Conservation (phyloP, 352 stramenopile genomes). For the Phytophthora foliorum region DNA sequence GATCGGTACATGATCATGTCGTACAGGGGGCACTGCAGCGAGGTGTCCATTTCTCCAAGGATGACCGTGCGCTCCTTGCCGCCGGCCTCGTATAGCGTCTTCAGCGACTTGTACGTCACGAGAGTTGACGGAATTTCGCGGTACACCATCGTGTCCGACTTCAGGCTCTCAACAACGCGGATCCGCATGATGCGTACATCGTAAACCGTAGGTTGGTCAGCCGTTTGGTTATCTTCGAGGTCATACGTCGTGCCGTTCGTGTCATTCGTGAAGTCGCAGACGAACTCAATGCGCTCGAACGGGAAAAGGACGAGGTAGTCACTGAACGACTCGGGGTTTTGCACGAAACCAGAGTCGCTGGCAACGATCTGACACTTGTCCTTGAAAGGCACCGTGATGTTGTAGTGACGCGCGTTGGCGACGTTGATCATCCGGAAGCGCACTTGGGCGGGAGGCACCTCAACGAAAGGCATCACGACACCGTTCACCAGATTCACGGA, state of each 20-base stretch:
- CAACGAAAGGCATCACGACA: slow-evolving; percentile 72
- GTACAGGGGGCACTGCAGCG: slow-evolving; percentile 47
- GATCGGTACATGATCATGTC: slow-evolving; percentile 63
- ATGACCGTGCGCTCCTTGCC: slow-evolving; percentile 68
- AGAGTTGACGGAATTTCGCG: slow-evolving; percentile 48
- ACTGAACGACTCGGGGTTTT: slow-evolving; percentile 29
- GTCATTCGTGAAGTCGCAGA: slow-evolving; percentile 63
- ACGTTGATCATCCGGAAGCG: slow-evolving; percentile 71
- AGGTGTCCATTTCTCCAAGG: slow-evolving; percentile 66
- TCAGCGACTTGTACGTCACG: slow-evolving; percentile 60
- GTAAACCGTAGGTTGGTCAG: slow-evolving; percentile 52
- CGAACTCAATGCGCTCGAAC: slow-evolving; percentile 63
- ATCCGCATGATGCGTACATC: slow-evolving; percentile 59
- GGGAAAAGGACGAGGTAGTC: slow-evolving; percentile 48
- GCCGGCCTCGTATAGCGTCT: slow-evolving; percentile 56
- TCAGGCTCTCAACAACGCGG: slow-evolving; percentile 46
- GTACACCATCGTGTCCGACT: slow-evolving; percentile 43
- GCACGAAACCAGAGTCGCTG: slow-evolving; percentile 69
- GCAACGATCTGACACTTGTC: slow-evolving; percentile 70
- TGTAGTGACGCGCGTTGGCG: slow-evolving; percentile 82
- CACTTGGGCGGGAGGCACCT: slow-evolving; percentile 71
- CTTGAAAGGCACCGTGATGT: slow-evolving; percentile 72
- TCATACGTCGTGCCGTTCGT: slow-evolving; percentile 58
- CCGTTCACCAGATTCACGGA: slow-evolving; percentile 67
- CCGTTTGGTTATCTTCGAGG: slow-evolving; percentile 54